A percentile compares a stretch with the other conserved stretches of the same genome.
These are phyloP conservation scores for Syzygium jambos DNA, from an alignment of 345 rosid species.

Conservation along the genomic window DNA sequence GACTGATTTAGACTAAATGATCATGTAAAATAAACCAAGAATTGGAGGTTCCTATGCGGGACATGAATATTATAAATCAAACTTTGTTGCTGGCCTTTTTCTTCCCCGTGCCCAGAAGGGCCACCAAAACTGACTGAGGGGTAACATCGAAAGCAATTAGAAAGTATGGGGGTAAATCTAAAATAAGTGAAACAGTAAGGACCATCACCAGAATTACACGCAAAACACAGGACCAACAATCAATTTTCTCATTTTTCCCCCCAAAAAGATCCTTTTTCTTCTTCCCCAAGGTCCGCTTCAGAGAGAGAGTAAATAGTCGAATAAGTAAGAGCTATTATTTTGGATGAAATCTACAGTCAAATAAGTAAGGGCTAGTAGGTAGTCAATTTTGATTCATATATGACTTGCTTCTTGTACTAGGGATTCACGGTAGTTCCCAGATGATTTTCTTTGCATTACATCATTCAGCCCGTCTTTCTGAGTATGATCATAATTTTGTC, in stretches of 20 bases:
- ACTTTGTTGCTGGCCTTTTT: neutral
- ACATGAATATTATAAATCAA: neutral
- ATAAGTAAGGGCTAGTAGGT: no score
- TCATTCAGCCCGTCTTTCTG: no score
- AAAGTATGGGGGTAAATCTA: neutral
- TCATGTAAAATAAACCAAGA: neutral
- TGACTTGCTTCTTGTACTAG: no score
- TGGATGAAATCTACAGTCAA: no score
- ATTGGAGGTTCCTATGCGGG: neutral
- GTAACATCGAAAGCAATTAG: neutral
- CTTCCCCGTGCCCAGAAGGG: neutral
- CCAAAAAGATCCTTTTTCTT: no score
- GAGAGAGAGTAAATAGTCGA: no score
- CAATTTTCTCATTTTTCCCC: neutral
- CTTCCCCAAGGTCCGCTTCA: no score
- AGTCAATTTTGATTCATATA: no score
- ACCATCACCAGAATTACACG: neutral
- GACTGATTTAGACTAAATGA: neutral
- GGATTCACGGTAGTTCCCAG: no score
- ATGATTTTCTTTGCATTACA: no score
- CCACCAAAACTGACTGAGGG: neutral
- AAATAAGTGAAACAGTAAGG: neutral
- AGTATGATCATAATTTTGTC: neutral
- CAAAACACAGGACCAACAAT: neutral
- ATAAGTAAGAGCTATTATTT: no score